Conservation (phyloP, 1,284 basidiomycete genomes). For the Pyrrhoderma lamaoense region DNA sequence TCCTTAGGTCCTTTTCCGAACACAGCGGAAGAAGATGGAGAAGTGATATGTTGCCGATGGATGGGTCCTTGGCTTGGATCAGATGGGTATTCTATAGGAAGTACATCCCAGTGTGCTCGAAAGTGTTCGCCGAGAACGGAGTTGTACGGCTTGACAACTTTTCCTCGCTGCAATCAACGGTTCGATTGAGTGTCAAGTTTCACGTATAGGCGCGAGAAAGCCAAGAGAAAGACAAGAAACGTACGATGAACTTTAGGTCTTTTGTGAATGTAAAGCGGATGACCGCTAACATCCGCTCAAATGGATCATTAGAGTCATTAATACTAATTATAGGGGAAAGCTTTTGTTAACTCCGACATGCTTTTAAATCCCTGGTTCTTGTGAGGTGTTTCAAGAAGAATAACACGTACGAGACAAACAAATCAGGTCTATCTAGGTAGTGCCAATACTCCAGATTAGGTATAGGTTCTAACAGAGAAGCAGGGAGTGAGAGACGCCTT, state of each 20-base stretch:
- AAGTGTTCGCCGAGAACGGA: conserved; percentile 91
- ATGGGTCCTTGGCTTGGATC: conserved; percentile 42
- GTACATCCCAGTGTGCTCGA: conserved; percentile 77
- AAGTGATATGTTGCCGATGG: conserved; percentile 37
- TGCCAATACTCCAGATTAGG: conserved; percentile 96
- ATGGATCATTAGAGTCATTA: conserved; percentile 83
- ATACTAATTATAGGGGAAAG: conserved; percentile 44
- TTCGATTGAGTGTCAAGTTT: too few relatives aligned
- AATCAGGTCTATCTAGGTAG: conserved; percentile 88
- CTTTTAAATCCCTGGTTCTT: too few relatives aligned
- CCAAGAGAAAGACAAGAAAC: conserved; percentile 25
- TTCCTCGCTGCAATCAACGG: conserved; percentile 79
- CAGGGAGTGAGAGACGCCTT: conserved; percentile 84
- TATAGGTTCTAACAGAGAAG: conserved; percentile 84
- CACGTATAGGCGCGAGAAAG: too few relatives aligned
- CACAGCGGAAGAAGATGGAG: conserved; percentile 26
- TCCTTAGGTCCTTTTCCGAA: conserved; percentile 38
- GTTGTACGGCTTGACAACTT: conserved; percentile 95
- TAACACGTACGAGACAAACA: conserved; percentile 74
- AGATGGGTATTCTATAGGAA: conserved; percentile 45
- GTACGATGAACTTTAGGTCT: conserved; percentile 88
- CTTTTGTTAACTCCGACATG: conserved; percentile 1
- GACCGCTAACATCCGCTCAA: conserved; percentile 89
- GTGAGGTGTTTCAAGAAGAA: conserved; percentile 1
- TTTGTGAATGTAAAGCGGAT: conserved; percentile 89